Evolutionary conservation across 208 protist genomes (phyloP).

Genomic region (Crithidia acanthocephali): DNA sequence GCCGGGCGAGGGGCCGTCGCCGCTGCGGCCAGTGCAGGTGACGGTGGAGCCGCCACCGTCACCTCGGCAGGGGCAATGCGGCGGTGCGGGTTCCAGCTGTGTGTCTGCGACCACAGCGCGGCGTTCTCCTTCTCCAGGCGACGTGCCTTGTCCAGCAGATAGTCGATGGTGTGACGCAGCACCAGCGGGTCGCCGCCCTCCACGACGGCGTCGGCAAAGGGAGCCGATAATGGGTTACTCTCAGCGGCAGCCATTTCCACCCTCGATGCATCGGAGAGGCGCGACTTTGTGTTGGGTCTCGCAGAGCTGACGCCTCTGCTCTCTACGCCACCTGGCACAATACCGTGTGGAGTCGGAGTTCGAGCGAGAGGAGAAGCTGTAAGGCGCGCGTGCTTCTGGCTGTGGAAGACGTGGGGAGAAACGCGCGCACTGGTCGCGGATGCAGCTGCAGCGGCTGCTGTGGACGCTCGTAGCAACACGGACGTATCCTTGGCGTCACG

Average conservation of each 20-base stretch:
- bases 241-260: background rate
- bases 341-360: background rate
- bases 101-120: conserved; percentile 28
- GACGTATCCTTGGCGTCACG: background rate
- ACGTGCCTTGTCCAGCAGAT: conserved; percentile 27
- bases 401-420: background rate
- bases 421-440: background rate
- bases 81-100: conserved; percentile 35
- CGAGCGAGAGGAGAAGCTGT: conserved; percentile 1
- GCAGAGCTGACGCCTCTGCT: conserved; percentile 7
- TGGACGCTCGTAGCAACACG: background rate
- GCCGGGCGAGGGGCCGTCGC: background rate
- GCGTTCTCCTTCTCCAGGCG: conserved; percentile 33
- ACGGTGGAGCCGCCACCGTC: background rate
- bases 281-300: background rate
- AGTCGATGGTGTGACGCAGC: conserved; percentile 33
- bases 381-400: background rate
- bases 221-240: background rate
- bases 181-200: conserved; percentile 31
- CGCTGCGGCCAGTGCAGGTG: background rate
- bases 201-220: conserved; percentile 13
- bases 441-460: too few relatives aligned
- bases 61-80: background rate
- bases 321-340: conserved; percentile 4
- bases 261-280: background rate